These are phyloP conservation scores for Pseudopyrenochaeta lycopersici DNA, from an alignment of 2,329 filamentous ascomycete genomes.

Conservation along the genomic window DNA sequence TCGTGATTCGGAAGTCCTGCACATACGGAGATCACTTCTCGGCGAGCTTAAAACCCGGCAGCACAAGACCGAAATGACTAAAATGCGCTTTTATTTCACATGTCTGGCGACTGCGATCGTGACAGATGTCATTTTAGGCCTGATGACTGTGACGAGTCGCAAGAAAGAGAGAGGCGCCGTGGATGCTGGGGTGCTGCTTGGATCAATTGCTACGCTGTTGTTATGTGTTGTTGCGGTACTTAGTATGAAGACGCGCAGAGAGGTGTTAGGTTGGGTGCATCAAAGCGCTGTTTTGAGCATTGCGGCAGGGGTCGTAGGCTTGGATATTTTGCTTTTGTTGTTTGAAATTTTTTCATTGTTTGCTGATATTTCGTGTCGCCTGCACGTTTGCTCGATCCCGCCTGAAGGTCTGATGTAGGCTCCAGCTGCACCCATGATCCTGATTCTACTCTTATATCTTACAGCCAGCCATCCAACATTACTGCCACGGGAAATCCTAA, in stretches of 20 bases:
- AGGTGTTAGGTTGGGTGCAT: conserved; percentile 43
- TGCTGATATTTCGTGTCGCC: too few relatives aligned
- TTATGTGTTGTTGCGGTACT: conserved; percentile 39
- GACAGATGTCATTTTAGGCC: conserved; percentile 70
- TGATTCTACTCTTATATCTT: too few relatives aligned
- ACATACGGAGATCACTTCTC: conserved; percentile 59
- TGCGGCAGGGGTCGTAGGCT: conserved; percentile 32
- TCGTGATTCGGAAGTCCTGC: conserved; percentile 55
- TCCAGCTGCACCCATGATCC: too few relatives aligned
- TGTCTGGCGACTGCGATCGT: conserved; percentile 66
- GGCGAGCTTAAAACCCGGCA: conserved; percentile 39
- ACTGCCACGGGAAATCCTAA: too few relatives aligned
- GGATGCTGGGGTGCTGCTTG: conserved; percentile 75
- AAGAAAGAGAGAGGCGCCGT: conserved; percentile 75
- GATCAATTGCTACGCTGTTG: conserved; percentile 70
- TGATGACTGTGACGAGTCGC: conserved; percentile 73
- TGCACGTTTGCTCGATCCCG: too few relatives aligned
- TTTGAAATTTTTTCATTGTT: too few relatives aligned
- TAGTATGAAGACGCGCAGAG: conserved; percentile 42
- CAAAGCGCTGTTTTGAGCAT: conserved; percentile 37
- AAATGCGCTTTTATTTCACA: conserved; percentile 57
- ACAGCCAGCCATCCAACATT: too few relatives aligned
- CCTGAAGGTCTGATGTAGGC: too few relatives aligned
- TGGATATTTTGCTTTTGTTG: conserved; percentile 40
- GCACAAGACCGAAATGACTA: conserved; percentile 46